Evolutionary conservation across 257 asterid genomes (phyloP).

Genomic region (Anisodus tanguticus): DNA sequence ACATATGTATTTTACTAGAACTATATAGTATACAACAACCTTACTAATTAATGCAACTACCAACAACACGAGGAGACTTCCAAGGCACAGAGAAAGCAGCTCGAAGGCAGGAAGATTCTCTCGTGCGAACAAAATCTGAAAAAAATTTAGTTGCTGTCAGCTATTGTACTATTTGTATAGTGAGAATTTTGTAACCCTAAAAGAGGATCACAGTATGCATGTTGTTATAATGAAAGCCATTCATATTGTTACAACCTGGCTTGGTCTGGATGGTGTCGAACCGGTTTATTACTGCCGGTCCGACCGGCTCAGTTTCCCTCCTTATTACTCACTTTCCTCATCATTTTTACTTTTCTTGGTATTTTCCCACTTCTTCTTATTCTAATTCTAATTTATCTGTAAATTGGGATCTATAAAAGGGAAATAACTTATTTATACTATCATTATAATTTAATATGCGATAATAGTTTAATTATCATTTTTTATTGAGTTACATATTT

Average conservation of each 20-base stretch:
- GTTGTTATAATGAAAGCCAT: constrained; percentile 37
- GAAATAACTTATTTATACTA: background rate
- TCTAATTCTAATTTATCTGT: background rate
- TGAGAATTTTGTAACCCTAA: constrained; percentile 40
- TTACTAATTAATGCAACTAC: no score
- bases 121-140: constrained; percentile 50
- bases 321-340: no score
- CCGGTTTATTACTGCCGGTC: constrained; percentile 48
- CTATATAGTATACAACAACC: no score
- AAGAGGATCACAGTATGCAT: constrained; percentile 44
- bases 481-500: background rate
- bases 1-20: no score
- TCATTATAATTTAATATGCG: background rate
- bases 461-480: background rate
- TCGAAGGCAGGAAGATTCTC: constrained; percentile 38
- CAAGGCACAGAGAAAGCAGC: background rate
- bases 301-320: constrained; percentile 30
- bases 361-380: background rate
- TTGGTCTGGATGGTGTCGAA: constrained; percentile 61
- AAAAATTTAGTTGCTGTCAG: constrained; percentile 42
- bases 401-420: background rate
- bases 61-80: background rate
- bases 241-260: constrained; percentile 45
- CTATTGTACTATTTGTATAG: constrained; percentile 13
- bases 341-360: constrained; percentile 27